phyloP scores from a whole-genome alignment of 2,329 filamentous ascomycete genomes.

The Sphaerostilbella broomeana region DNA sequence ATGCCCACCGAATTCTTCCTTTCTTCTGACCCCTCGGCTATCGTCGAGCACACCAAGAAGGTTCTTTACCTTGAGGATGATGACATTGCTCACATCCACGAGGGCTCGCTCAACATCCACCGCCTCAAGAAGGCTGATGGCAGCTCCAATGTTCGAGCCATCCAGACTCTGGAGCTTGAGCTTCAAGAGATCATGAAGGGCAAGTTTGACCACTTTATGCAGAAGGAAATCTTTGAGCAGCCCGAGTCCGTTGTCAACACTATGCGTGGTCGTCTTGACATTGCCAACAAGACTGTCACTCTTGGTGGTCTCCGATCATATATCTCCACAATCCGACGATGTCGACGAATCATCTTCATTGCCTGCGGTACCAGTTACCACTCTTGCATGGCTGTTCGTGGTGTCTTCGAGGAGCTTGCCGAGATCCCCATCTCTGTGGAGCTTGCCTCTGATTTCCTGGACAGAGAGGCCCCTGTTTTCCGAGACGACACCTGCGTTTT shows the following conservation, averaged over 20 bases:
- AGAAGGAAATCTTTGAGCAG: slow-evolving; percentile 99
- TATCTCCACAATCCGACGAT: slow-evolving; percentile 92
- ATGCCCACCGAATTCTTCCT: slow-evolving; percentile 99
- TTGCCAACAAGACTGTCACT: slow-evolving; percentile 88
- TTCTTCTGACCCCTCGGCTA: slow-evolving; percentile 95
- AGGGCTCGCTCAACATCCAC: slow-evolving; percentile 98
- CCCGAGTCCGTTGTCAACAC: slow-evolving; percentile 99
- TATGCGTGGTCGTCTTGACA: slow-evolving; percentile 96
- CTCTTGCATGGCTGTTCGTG: slow-evolving; percentile 98
- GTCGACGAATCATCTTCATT: slow-evolving; percentile 97
- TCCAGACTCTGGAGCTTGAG: slow-evolving; percentile 97
- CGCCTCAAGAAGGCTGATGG: slow-evolving; percentile 95
- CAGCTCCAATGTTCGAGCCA: slow-evolving; percentile 92
- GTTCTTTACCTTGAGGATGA: slow-evolving; percentile 99
- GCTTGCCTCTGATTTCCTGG: slow-evolving; percentile 95
- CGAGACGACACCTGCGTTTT: slow-evolving; percentile 98
- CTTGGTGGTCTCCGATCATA: slow-evolving; percentile 94
- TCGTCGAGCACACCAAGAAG: slow-evolving; percentile 99
- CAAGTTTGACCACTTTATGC: slow-evolving; percentile 99
- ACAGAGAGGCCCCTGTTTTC: slow-evolving; percentile 95
- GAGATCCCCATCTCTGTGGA: slow-evolving; percentile 98
- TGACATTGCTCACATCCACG: slow-evolving; percentile 98
- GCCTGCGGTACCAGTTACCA: slow-evolving; percentile 98
- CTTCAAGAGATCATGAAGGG: slow-evolving; percentile 99
- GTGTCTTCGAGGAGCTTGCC: slow-evolving; percentile 93